These are phyloP conservation scores for Chrysanthemum lavandulifolium DNA, from an alignment of 129 eudicot genomes.

Conservation along the genomic window DNA sequence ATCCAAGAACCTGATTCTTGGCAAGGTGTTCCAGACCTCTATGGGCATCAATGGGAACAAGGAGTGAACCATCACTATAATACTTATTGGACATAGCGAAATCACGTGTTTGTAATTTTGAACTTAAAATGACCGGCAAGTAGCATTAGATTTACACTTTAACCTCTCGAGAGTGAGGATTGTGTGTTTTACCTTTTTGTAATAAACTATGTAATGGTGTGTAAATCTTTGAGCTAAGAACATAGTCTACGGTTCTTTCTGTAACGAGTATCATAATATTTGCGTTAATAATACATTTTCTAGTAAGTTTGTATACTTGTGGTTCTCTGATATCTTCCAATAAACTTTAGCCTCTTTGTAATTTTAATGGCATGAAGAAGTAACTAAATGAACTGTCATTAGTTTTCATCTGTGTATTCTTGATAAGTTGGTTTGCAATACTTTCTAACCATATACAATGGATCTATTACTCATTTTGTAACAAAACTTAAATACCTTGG, in stretches of 20 bases:
- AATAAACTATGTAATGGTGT: neutral
- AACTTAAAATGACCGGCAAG: neutral
- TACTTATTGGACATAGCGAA: constrained; percentile 16
- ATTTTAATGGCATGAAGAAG: too few relatives aligned
- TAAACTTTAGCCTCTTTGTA: too few relatives aligned
- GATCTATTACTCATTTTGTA: too few relatives aligned
- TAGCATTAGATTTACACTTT: constrained; percentile 16
- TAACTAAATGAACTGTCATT: too few relatives aligned
- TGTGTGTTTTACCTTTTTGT: constrained; percentile 9
- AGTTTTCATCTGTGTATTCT: too few relatives aligned
- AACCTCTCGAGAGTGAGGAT: constrained; percentile 23
- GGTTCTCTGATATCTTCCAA: too few relatives aligned
- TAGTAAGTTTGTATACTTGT: too few relatives aligned
- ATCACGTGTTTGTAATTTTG: constrained; percentile 7
- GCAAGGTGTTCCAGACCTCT: constrained; percentile 14
- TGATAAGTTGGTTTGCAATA: too few relatives aligned
- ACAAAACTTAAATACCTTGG: too few relatives aligned
- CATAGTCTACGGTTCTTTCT: neutral
- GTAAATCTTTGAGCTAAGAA: neutral
- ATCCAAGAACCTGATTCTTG: constrained; percentile 19
- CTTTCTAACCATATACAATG: too few relatives aligned
- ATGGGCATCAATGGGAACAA: constrained; percentile 26
- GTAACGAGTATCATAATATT: neutral
- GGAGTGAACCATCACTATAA: constrained; percentile 3
- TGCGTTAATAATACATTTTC: too few relatives aligned